phyloP scores from a whole-genome alignment of 1,284 basidiomycete genomes.

The Microbotryum silenes-acaulis region DNA sequence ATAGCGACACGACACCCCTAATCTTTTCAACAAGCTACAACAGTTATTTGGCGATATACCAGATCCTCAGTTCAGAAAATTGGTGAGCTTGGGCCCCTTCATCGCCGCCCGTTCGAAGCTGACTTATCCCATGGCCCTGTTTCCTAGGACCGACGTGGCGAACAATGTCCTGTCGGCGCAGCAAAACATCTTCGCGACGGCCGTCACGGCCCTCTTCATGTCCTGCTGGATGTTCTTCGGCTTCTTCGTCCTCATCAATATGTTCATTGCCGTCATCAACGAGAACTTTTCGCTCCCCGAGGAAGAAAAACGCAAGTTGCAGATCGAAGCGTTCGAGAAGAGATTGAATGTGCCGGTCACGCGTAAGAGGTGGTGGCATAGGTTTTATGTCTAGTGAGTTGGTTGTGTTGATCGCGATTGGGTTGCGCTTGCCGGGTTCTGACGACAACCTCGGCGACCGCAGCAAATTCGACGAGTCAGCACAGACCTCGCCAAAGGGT shows the following conservation, averaged over 20 bases:
- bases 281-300: constrained; percentile 93
- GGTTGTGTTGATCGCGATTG: too few species aligned
- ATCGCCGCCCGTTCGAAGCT: background rate
- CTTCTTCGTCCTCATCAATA: constrained; percentile 74
- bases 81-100: background rate
- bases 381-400: too few species aligned
- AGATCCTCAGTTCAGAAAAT: constrained; percentile 38
- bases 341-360: constrained; percentile 19
- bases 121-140: background rate
- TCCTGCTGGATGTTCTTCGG: background rate
- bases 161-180: constrained; percentile 64
- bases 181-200: constrained; percentile 64
- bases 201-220: constrained; percentile 8
- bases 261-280: constrained; percentile 98
- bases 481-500: too few species aligned
- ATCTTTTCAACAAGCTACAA: constrained; percentile 87
- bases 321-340: constrained; percentile 55
- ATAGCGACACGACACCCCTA: constrained; percentile 48
- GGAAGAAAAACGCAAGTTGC: constrained; percentile 60
- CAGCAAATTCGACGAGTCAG: too few species aligned
- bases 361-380: too few species aligned
- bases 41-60: constrained; percentile 79
- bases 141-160: constrained; percentile 62
- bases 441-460: too few species aligned
- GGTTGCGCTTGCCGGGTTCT: too few species aligned